Base-by-base conservation (phyloP, 306 rosid genomes). In the cucumber (Cucumis sativus) region DNA sequence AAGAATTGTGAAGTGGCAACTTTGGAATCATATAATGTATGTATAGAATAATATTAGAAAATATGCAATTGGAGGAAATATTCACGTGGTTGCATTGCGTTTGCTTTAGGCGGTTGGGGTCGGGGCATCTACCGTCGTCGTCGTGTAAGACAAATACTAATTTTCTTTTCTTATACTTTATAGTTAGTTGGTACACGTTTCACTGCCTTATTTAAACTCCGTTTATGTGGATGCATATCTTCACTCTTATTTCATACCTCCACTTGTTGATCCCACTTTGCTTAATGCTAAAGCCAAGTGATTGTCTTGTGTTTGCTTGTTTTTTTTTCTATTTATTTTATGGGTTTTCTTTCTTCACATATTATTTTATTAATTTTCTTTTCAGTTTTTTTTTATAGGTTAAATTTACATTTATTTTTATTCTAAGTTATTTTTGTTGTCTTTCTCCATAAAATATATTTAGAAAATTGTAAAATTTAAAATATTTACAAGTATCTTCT, bases 71-170 rank as follows among this genome's bases (percentile, higher is more conserved):
- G 74, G 74, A 67, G 11, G 18, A 41, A n/a, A n/a, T 41, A 20
- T 68, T 68, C 74, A 68, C 74, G 74, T 68, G 74, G 21, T 20
- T 41, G 51, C 30, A n/a, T 18, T 33, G 33, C 74, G 74, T 67
- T 67, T 65, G 10, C 14, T 28, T 37, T 35, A 65, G 71, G 71
- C 71, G 49, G 71, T 65, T 65, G 71, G 71, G 20, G 20, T 30
- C 6, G 41, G 68, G 25, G 49, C 71, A 35, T 35, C 71, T 37
- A 8, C 71, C 6, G 54, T 67, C 74, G 74, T 40, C 6, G 54
- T 67, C 74, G 74, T 40, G 74, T 41, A 67, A 65, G 20, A 66
- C 25, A 17, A 17, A 64, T 37, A 10, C 51, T 28, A 28, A 28
- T 17, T 12, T 16, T 65, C 5, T 4, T 18, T 18, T 17, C 6